A percentile compares a stretch with the other conserved stretches of the same genome.
Evolutionary conservation across 305 asterid genomes (phyloP).

Genomic region (Fraxinus velutina): DNA sequence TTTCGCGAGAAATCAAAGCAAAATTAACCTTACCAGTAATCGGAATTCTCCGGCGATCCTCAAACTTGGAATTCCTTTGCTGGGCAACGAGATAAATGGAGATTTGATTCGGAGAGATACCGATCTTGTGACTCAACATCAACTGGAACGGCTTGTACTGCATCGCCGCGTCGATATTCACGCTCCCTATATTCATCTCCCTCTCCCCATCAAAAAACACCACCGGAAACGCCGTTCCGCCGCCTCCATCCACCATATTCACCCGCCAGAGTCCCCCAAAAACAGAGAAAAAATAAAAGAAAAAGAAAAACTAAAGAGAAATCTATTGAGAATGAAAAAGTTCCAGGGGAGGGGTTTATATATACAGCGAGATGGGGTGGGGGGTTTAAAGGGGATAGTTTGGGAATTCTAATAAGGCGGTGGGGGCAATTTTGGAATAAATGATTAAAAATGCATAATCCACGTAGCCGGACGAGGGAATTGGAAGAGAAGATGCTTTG

Average conservation of each 20-base stretch:
- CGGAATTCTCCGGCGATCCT: conserved; percentile 54
- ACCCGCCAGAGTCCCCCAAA: background rate
- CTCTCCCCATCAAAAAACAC: conserved; percentile 71
- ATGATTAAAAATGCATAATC: background rate
- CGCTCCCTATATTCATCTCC: conserved; percentile 61
- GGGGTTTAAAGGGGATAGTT: background rate
- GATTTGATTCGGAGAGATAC: conserved; percentile 79
- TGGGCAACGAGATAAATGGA: conserved; percentile 63
- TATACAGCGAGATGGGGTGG: background rate
- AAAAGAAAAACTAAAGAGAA: background rate
- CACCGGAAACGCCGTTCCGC: conserved; percentile 58
- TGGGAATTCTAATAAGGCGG: background rate
- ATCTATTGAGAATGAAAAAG: background rate
- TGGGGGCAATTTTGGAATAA: background rate
- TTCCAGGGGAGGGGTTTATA: background rate
- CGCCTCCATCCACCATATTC: conserved; percentile 58
- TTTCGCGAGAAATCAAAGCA: conserved; percentile 45
- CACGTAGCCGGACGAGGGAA: background rate
- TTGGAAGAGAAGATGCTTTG: background rate
- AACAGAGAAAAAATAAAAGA: background rate
- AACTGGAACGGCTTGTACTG: conserved; percentile 70
- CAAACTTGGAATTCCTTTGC: conserved; percentile 29
- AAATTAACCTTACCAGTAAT: conserved; percentile 69
- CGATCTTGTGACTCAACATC: conserved; percentile 68
- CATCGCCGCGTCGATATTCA: conserved; percentile 46